Percentiles rank a stretch among this genome's conserved stretches.
Conservation (phyloP, 1,284 basidiomycete genomes). For the Melampsora larici-populina region DNA sequence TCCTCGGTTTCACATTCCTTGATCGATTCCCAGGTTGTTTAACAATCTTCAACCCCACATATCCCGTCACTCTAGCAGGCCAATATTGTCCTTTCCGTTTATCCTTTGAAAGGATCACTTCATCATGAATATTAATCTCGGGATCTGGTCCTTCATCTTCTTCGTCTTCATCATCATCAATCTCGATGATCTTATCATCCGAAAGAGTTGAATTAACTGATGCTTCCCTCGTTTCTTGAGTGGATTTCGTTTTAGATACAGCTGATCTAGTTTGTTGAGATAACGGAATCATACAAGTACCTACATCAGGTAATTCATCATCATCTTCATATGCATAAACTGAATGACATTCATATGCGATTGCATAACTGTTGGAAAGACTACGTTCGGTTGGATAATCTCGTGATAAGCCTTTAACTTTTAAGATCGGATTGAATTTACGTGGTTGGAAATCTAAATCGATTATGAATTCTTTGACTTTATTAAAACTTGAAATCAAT, state of each 20-base stretch:
- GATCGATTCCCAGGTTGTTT: background rate
- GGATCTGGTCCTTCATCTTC: conserved; percentile 14
- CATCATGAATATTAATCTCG: conserved; percentile 17
- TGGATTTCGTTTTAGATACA: background rate
- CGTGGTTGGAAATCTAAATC: conserved; percentile 22
- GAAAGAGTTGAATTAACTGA: background rate
- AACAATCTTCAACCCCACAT: conserved; percentile 14
- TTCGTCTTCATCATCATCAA: background rate
- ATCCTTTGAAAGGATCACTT: conserved; percentile 3
- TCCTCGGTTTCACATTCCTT: background rate
- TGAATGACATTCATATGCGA: conserved; percentile 10
- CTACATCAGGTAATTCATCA: conserved; percentile 24
- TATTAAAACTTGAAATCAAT: background rate
- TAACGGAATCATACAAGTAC: conserved; percentile 23
- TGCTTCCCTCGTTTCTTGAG: background rate
- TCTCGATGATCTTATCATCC: background rate
- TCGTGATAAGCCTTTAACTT: background rate
- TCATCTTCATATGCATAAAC: conserved; percentile 14
- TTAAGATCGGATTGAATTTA: conserved; percentile 25
- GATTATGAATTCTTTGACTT: conserved; percentile 1
- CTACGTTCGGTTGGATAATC: conserved; percentile 18
- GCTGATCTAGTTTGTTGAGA: conserved; percentile 16
- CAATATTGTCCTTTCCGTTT: conserved; percentile 22
- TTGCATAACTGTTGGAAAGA: conserved; percentile 12
- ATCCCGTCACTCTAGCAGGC: conserved; percentile 22